Evolutionary conservation across 345 rosid genomes (phyloP), one percentile per base, ranked within the genome.

Genomic region (Streptanthus diversifolius): DNA sequence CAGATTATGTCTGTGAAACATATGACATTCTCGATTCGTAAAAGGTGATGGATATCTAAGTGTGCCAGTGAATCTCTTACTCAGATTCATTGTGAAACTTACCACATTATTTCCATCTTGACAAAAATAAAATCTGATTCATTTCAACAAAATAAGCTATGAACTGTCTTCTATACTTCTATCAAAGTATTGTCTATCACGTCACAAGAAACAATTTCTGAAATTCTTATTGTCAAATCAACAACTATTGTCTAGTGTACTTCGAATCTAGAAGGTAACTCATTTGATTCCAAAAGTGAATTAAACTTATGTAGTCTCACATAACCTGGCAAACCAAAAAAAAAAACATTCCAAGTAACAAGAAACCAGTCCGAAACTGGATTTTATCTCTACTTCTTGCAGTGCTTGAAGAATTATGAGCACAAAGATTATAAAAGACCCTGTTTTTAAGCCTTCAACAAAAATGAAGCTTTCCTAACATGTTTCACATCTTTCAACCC

Each of bases 381-480:
- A 39, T 64, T 1, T 60, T 30, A 32, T 47, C 30, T 66, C 54
- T 49, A 65, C 41, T 30, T 37, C 51, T 66, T 13, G 53, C 15
- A 41, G 45, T 36, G 5, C 24, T 51, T 48, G 4, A 17, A 39
- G 24, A 22, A n/a, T 29, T 25, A 40, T 71, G 3, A 71, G 12
- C 24, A 51, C 59, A 53, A 36, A 63, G 35, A 63, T 39, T 17
- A 63, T 32, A 73, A 37, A 73, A 71, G 24, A 72, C 45, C 4
- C 11, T 64, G 24, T 43, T 25, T 47, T 39, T 0, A 56, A 66
- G 54, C 67, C 64, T 66, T 57, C 72, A 58, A 66, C 68, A 56
- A 73, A 74, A 74, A 66, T 37, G 55, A 74, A 67, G 73, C 68
- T 59, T 55, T 67, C 73, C 68, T 49, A 59, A 48, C 43, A 59